These are phyloP conservation scores for Calonectria hawksworthii DNA, from an alignment of 2,329 filamentous ascomycete species.

Conservation along the genomic window DNA sequence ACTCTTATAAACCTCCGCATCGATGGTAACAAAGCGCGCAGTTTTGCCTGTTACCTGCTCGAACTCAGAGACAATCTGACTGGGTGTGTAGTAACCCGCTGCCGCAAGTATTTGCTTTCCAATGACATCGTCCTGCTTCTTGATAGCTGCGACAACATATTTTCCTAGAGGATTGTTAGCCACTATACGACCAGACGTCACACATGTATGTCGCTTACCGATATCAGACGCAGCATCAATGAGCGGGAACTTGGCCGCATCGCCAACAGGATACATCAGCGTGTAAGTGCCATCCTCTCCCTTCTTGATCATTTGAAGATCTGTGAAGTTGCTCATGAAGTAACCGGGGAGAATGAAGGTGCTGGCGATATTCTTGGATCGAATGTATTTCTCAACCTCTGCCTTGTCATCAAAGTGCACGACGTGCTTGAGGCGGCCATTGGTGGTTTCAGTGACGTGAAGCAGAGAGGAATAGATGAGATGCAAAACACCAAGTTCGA, in stretches of 20 bases:
- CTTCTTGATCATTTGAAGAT: slow-evolving; percentile 1
- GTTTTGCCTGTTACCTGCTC: background rate
- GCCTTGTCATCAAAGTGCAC: slow-evolving; percentile 5
- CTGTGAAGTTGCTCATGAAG: background rate
- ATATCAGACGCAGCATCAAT: background rate
- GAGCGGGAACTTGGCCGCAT: background rate
- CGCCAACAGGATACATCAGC: background rate
- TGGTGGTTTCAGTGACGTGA: background rate
- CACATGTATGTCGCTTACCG: no score
- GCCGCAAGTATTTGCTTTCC: background rate
- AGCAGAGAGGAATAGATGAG: background rate
- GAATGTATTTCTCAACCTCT: background rate
- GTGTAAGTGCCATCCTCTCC: background rate
- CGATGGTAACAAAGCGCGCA: background rate
- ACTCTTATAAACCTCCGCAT: background rate
- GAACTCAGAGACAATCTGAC: background rate
- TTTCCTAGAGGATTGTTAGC: background rate
- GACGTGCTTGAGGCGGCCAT: background rate
- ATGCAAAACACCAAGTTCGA: background rate
- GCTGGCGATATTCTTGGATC: background rate
- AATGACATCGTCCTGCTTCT: background rate
- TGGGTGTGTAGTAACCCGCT: background rate
- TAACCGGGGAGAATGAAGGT: background rate
- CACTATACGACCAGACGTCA: no score
- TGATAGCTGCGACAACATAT: background rate